Base-by-base conservation (phyloP, 805 yeast species). In the Wickerhamiella azyma region DNA sequence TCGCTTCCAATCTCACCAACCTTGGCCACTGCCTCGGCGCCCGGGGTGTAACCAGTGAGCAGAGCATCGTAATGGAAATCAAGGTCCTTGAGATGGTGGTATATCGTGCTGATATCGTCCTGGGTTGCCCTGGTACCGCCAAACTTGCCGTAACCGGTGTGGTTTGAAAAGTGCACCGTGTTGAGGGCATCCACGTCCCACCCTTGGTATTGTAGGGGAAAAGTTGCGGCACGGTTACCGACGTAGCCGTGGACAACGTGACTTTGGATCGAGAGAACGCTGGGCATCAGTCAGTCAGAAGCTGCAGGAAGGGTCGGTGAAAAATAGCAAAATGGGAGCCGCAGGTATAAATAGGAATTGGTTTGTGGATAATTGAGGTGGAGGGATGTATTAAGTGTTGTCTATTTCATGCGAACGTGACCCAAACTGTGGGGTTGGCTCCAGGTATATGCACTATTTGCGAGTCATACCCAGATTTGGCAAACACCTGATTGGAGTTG, bases 231-330 rank as follows among this genome's bases (percentile, higher is more conserved):
- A 48, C 79, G 74, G 60, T 86, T 86, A 1, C 98, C 98, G 1
- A 92, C 98, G 56, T 85, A 81, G 2, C 98, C 98, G 59, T 89
- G 97, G 2, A 77, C 86, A 1, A 92, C 97, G 61, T 92, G 96
- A 3, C 95, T 85, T 54, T 85, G 89, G 9, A 86, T 68, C 2
- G 83, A 71, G 2, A 81, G 68, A 5, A 70, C 59, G 37, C 46
- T 18, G 16, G 49, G 49, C 45, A 45, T 41, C 24, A 21, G 24
- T 21, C 24, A 21, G 24, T 4, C 24, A 7, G 4, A 7, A 21
- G 24, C 24, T 21, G 24, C 24, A 21, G 24, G 24, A 4, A 5
- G 24, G 7, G 24, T 21, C 24, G 24, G 24, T 21, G 24, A 21
- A 21, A 21, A 21, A 21, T 21, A 7, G 24, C 24, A 4, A n/a